These are phyloP conservation scores for Aspergillus bertholletiae DNA, from an alignment of 495 filamentous ascomycete species.

Conservation along the genomic window DNA sequence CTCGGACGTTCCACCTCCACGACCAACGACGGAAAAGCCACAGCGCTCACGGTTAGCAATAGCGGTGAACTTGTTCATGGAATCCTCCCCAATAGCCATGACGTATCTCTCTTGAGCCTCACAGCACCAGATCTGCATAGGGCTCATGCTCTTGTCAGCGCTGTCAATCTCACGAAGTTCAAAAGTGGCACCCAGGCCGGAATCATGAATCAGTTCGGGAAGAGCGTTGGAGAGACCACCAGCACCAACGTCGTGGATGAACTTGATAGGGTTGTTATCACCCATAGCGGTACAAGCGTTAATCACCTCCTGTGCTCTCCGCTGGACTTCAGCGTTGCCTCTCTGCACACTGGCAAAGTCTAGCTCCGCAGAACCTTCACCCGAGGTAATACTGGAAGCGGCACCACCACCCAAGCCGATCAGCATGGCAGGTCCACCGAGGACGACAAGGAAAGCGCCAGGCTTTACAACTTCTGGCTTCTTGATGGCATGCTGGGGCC, in stretches of 20 bases:
- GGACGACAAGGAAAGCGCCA: slow-evolving; percentile 82
- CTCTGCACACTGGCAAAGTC: slow-evolving; percentile 96
- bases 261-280: slow-evolving; percentile 78
- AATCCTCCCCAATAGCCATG: slow-evolving; percentile 70
- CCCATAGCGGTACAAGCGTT: slow-evolving; percentile 86
- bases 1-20: slow-evolving; percentile 59
- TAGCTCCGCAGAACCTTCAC: slow-evolving; percentile 81
- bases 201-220: slow-evolving; percentile 88
- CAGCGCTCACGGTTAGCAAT: slow-evolving; percentile 88
- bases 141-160: slow-evolving; percentile 86
- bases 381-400: slow-evolving; percentile 84
- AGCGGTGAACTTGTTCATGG: slow-evolving; percentile 75
- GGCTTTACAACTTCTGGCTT: slow-evolving; percentile 69
- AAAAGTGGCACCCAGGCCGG: slow-evolving; percentile 81
- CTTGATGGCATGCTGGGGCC: slow-evolving; percentile 89
- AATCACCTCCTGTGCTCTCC: slow-evolving; percentile 94
- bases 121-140: slow-evolving; percentile 94
- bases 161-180: slow-evolving; percentile 90
- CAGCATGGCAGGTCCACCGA: slow-evolving; percentile 95
- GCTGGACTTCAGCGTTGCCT: slow-evolving; percentile 89
- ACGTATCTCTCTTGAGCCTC: slow-evolving; percentile 97
- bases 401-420: slow-evolving; percentile 95
- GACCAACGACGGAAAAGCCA: slow-evolving; percentile 89
- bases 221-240: slow-evolving; percentile 93
- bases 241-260: slow-evolving; percentile 97